Conservation (phyloP, 192 early-diverging fungal species). For the Neocallimastix lanati region DNA sequence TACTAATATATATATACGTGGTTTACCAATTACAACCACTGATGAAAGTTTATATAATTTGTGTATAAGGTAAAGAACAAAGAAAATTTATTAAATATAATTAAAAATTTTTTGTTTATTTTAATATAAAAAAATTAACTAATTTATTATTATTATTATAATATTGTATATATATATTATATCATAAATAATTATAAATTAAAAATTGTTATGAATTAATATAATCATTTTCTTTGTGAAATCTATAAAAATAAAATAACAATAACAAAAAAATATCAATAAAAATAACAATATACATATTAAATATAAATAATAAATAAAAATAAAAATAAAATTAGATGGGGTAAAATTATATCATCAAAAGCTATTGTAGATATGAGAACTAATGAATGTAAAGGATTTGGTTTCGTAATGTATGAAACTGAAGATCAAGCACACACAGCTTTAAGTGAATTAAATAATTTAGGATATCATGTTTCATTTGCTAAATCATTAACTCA, state of each 20-base stretch:
- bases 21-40: conserved; percentile 40
- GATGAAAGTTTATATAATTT: conserved; percentile 46
- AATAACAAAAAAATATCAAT: too few species aligned
- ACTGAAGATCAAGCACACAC: conserved; percentile 37
- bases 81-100: too few species aligned
- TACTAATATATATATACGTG: conserved; percentile 69
- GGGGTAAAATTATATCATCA: conserved; percentile 50
- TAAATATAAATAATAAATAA: too few species aligned
- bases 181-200: too few species aligned
- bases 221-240: too few species aligned
- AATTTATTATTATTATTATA: too few species aligned
- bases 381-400: conserved; percentile 70
- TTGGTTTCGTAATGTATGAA: conserved; percentile 75
- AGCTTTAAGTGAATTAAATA: conserved; percentile 51
- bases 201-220: too few species aligned
- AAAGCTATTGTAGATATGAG: conserved; percentile 68
- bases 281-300: too few species aligned
- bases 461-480: conserved; percentile 45
- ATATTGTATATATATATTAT: too few species aligned
- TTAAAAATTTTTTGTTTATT: too few species aligned
- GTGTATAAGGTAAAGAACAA: conserved; percentile 10
- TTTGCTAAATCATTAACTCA: conserved; percentile 28
- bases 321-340: not conserved
- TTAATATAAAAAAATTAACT: too few species aligned
- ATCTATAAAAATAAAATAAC: too few species aligned